Percentiles rank a stretch among this genome's conserved stretches.
Evolutionary conservation across 1,284 basidiomycete species (phyloP).

Genomic region (Heterobasidion occidentale): DNA sequence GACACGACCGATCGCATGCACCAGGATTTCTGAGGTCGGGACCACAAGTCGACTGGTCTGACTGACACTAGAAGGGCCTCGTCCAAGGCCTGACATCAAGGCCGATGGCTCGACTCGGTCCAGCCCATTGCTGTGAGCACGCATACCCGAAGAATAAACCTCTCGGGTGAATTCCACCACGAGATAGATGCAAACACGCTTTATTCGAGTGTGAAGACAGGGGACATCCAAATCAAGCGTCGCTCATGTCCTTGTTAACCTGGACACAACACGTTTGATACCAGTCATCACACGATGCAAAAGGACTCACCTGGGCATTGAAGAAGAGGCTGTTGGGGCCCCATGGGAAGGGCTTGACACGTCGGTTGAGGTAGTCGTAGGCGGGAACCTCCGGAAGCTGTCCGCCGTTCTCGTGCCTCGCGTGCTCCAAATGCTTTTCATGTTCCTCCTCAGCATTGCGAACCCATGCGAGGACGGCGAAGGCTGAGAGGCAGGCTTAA

Average conservation of each 20-base stretch:
- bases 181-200: neutral
- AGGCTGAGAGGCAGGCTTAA: conserved; percentile 6
- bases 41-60: too few relatives aligned
- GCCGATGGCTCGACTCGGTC: too few relatives aligned
- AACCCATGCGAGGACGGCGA: conserved; percentile 61
- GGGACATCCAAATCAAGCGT: conserved; percentile 16
- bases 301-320: conserved; percentile 54
- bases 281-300: neutral
- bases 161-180: too few relatives aligned
- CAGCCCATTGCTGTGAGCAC: too few relatives aligned
- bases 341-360: conserved; percentile 77
- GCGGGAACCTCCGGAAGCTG: conserved; percentile 61
- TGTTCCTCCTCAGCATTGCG: conserved; percentile 74
- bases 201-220: neutral
- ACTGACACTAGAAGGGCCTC: too few relatives aligned
- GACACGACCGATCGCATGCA: too few relatives aligned
- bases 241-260: conserved; percentile 57
- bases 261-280: conserved; percentile 16
- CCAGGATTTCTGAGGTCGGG: too few relatives aligned
- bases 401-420: conserved; percentile 71
- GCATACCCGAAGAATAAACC: too few relatives aligned
- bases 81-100: too few relatives aligned
- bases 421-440: conserved; percentile 60
- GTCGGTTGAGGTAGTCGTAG: conserved; percentile 73
- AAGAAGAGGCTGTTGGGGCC: conserved; percentile 76